Conservation (phyloP, 2,329 filamentous ascomycete species). For the Emergomyces pasteurianus region DNA sequence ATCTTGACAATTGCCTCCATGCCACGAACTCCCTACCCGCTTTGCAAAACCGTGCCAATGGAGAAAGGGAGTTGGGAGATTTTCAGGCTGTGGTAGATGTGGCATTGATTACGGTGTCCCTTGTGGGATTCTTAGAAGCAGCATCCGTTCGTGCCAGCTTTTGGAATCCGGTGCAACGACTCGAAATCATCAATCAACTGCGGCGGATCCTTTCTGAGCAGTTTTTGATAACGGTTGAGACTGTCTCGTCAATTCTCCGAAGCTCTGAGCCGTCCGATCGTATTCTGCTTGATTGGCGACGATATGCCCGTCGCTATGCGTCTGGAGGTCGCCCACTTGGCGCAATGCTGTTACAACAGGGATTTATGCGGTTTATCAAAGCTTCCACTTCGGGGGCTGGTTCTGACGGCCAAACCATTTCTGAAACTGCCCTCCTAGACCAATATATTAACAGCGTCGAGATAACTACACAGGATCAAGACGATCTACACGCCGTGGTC, state of each 20-base stretch:
- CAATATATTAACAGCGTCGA: constrained; percentile 52
- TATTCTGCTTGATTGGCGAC: constrained; percentile 72
- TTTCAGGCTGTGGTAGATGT: constrained; percentile 53
- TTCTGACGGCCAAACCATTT: constrained; percentile 47
- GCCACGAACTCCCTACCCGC: constrained; percentile 46
- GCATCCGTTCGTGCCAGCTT: constrained; percentile 66
- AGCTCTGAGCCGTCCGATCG: constrained; percentile 59
- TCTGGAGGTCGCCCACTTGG: constrained; percentile 69
- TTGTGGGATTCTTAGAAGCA: constrained; percentile 84
- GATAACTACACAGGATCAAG: constrained; percentile 29
- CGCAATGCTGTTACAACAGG: constrained; percentile 80
- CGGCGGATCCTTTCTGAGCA: constrained; percentile 66
- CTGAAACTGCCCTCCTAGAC: constrained; percentile 57
- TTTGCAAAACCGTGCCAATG: constrained; percentile 47
- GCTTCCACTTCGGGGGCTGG: constrained; percentile 65
- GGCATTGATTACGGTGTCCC: constrained; percentile 65
- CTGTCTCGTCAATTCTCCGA: constrained; percentile 78
- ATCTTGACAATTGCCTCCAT: constrained; percentile 57
- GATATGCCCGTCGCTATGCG: constrained; percentile 72
- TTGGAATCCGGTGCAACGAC: constrained; percentile 63
- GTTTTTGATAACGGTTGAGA: constrained; percentile 78
- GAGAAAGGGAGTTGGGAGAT: constrained; percentile 23
- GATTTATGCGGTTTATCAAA: constrained; percentile 74
- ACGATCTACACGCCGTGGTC: constrained; percentile 26
- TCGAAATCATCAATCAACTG: constrained; percentile 60